A percentile compares a stretch with the other conserved stretches of the same genome.
These are phyloP conservation scores for Penicillium griseofulvum DNA, from an alignment of 2,329 filamentous ascomycete species.

Conservation along the genomic window DNA sequence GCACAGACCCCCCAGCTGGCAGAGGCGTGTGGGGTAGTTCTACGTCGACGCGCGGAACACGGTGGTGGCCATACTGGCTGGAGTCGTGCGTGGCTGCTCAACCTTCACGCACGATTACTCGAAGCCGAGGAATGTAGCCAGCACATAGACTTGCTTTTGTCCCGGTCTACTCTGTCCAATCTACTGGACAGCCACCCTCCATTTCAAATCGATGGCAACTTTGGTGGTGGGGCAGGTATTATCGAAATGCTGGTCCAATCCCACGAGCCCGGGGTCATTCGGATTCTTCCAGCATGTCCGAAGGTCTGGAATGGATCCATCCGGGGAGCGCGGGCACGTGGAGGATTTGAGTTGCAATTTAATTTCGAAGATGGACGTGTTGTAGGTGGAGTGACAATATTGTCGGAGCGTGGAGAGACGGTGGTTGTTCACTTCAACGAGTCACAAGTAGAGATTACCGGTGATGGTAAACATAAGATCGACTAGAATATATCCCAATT, in stretches of 20 bases:
- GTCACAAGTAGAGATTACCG: conserved; percentile 12
- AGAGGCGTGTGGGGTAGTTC: conserved; percentile 26
- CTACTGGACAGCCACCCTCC: conserved; percentile 48
- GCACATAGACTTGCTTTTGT: conserved; percentile 42
- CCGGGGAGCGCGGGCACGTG: conserved; percentile 35
- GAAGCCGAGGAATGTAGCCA: conserved; percentile 38
- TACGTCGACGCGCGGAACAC: conserved; percentile 32
- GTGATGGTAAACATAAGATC: conserved; percentile 8
- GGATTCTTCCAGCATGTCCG: conserved; percentile 42
- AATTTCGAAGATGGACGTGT: conserved; percentile 33
- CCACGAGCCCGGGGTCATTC: conserved; percentile 33
- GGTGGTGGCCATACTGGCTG: conserved; percentile 53
- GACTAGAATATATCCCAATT: neutral
- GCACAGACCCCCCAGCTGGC: conserved; percentile 33
- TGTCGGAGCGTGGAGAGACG: conserved; percentile 14
- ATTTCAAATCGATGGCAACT: conserved; percentile 54
- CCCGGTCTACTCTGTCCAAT: conserved; percentile 45
- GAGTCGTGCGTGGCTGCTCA: conserved; percentile 53
- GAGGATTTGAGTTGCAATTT: conserved; percentile 41
- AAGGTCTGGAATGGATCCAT: conserved; percentile 37
- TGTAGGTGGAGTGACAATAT: conserved; percentile 14
- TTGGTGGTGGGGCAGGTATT: conserved; percentile 50
- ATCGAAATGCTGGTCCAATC: conserved; percentile 48
- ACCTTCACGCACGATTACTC: conserved; percentile 49
- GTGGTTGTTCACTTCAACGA: conserved; percentile 20